These are phyloP conservation scores for Leccinum fallax DNA, from an alignment of 1,284 basidiomycete genomes.

Conservation along the genomic window DNA sequence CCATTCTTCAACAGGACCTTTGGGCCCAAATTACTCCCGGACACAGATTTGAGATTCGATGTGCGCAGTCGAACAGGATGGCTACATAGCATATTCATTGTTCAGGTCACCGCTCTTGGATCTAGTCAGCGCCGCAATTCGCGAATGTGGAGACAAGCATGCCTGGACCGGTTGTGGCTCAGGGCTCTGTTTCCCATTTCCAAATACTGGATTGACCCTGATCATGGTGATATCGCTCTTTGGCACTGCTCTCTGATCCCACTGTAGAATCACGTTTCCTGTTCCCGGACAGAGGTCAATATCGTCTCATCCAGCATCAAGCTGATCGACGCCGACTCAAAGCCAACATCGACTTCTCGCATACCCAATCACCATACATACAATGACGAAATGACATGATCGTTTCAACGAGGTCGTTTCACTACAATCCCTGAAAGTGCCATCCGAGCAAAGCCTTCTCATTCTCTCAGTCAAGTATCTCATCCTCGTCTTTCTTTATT, in stretches of 20 bases:
- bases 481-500: neutral
- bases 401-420: neutral
- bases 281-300: neutral
- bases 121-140: neutral
- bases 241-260: neutral
- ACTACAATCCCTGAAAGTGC: neutral
- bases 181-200: neutral
- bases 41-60: conserved; percentile 1
- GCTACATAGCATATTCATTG: neutral
- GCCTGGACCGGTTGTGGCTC: neutral
- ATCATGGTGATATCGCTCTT: neutral
- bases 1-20: neutral
- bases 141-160: neutral
- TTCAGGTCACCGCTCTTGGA: neutral
- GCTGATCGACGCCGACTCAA: neutral
- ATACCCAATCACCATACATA: neutral
- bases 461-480: neutral
- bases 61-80: neutral
- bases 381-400: neutral
- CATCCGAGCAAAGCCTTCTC: neutral
- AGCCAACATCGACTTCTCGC: neutral
- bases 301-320: neutral
- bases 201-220: neutral
- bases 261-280: neutral
- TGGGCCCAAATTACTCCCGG: neutral